Conservation (phyloP, 352 stramenopile genomes). For the Pythium dissimile region DNA sequence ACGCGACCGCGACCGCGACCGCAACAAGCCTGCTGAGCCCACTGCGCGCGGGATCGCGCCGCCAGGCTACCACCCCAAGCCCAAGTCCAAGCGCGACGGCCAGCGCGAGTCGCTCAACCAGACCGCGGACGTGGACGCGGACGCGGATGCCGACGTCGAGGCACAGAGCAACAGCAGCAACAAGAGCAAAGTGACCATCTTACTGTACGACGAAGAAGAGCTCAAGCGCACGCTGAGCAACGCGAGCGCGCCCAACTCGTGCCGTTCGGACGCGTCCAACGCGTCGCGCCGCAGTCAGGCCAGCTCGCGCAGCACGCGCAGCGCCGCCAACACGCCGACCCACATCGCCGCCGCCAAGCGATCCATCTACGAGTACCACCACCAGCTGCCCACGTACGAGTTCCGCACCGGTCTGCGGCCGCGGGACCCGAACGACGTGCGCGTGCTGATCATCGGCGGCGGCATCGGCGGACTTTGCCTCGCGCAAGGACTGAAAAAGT, state of each 20-base stretch:
- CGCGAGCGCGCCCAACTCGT: slow-evolving; percentile 11
- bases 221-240: slow-evolving; percentile 14
- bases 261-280: slow-evolving; percentile 11
- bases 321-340: background rate
- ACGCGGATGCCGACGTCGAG: slow-evolving; percentile 5
- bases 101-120: background rate
- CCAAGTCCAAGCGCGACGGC: background rate
- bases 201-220: slow-evolving; percentile 18
- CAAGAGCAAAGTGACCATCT: slow-evolving; percentile 15
- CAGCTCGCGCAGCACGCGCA: slow-evolving; percentile 1
- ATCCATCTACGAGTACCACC: slow-evolving; percentile 24
- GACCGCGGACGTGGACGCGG: background rate
- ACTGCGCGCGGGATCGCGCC: slow-evolving; percentile 8
- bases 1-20: background rate
- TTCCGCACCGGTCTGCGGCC: background rate
- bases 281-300: background rate
- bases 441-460: slow-evolving; percentile 33
- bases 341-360: background rate
- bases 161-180: slow-evolving; percentile 4
- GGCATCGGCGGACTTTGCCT: slow-evolving; percentile 61
- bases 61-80: slow-evolving; percentile 4
- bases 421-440: background rate
- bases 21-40: too few species aligned
- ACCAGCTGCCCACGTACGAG: slow-evolving; percentile 11
- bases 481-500: slow-evolving; percentile 53